Evolutionary conservation across 345 rosid species (phyloP), one percentile per base, ranked within the genome.

Genomic region (Cardiospermum halicacabum): DNA sequence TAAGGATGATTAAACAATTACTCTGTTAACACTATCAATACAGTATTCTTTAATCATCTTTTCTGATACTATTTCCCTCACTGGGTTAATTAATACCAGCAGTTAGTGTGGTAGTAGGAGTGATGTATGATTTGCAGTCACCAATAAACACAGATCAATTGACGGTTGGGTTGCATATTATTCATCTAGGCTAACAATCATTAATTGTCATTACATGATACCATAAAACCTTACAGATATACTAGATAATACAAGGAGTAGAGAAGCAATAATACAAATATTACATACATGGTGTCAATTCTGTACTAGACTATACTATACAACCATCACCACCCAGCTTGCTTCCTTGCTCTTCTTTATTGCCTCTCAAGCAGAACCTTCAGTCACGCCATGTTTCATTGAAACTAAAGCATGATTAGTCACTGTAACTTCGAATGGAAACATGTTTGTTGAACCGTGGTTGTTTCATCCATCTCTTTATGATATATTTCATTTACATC

Each of bases 1-100:
- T 58, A 75, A 77, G n/a, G n/a, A n/a, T n/a, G n/a, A n/a, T n/a
- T n/a, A 53, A 84, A n/a, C 70, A 70, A 60, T 12, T 39, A n/a
- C n/a, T n/a, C n/a, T n/a, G n/a, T n/a, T n/a, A n/a, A n/a, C n/a
- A n/a, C n/a, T n/a, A n/a, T n/a, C n/a, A n/a, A n/a, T n/a, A n/a
- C n/a, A n/a, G n/a, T n/a, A n/a, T n/a, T n/a, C n/a, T n/a, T n/a
- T n/a, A n/a, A n/a, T n/a, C n/a, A n/a, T n/a, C n/a, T n/a, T n/a
- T n/a, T n/a, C n/a, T n/a, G n/a, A n/a, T n/a, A n/a, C n/a, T n/a
- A n/a, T n/a, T n/a, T n/a, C n/a, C n/a, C n/a, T n/a, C n/a, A n/a
- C n/a, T n/a, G n/a, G n/a, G n/a, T n/a, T n/a, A n/a, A n/a, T n/a
- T n/a, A n/a, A n/a, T n/a, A n/a, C n/a, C n/a, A n/a, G n/a, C n/a